Conservation (phyloP, 192 early-diverging fungal species). For the Dissophora globulifera region DNA sequence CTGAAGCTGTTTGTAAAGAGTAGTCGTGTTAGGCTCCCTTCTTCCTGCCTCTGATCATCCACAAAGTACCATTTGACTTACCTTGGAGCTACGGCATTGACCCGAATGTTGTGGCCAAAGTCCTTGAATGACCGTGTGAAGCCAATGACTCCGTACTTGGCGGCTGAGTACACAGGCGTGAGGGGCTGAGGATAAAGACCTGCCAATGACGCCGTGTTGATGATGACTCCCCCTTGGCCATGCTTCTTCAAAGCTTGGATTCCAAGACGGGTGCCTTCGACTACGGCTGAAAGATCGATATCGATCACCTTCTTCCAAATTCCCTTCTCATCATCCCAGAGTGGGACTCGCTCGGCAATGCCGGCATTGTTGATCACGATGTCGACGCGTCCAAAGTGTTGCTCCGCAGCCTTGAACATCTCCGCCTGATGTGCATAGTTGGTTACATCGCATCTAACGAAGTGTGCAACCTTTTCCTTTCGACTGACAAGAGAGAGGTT, state of each 20-base stretch:
- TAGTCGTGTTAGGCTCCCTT: too few relatives aligned
- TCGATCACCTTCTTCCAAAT: slow-evolving; percentile 67
- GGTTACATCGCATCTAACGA: slow-evolving; percentile 62
- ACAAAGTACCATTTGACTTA: not conserved
- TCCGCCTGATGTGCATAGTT: slow-evolving; percentile 35
- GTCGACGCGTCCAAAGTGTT: slow-evolving; percentile 65
- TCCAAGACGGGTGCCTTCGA: slow-evolving; percentile 78
- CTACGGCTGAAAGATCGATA: slow-evolving; percentile 76
- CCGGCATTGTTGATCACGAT: slow-evolving; percentile 73
- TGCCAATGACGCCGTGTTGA: slow-evolving; percentile 82
- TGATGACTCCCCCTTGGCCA: slow-evolving; percentile 66
- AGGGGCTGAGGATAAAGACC: slow-evolving; percentile 65
- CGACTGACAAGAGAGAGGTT: not conserved
- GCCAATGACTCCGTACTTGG: slow-evolving; percentile 76
- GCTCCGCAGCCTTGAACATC: slow-evolving; percentile 52
- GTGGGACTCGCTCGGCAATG: slow-evolving; percentile 52
- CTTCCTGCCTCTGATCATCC: too few relatives aligned
- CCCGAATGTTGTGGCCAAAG: slow-evolving; percentile 55
- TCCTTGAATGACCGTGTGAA: slow-evolving; percentile 65
- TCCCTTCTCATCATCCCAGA: slow-evolving; percentile 57
- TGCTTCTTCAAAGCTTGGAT: slow-evolving; percentile 64
- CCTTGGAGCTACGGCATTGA: slow-evolving; percentile 67
- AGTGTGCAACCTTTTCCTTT: slow-evolving; percentile 44
- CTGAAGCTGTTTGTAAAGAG: slow-evolving; percentile 1
- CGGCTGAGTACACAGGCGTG: slow-evolving; percentile 77